Percentiles rank a stretch among this genome's conserved stretches.
Evolutionary conservation across 345 rosid genomes (phyloP).

Genomic region (Acer saccharum): DNA sequence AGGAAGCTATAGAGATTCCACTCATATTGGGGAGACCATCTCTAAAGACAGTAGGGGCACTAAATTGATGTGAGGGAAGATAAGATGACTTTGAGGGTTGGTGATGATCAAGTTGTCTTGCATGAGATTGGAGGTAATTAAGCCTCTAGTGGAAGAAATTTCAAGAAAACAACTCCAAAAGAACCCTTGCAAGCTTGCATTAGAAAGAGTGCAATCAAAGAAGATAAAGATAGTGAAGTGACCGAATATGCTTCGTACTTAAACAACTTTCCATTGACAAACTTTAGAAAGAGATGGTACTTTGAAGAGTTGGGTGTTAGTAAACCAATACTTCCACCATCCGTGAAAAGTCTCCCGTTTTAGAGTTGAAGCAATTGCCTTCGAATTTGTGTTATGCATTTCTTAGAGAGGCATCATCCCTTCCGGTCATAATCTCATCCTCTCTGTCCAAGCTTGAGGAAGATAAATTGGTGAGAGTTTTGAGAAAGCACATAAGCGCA

Average conservation of each 20-base stretch:
- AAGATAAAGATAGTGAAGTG: too few species aligned
- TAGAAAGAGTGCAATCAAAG: too few species aligned
- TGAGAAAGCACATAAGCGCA: background rate
- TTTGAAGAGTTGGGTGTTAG: background rate
- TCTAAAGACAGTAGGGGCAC: background rate
- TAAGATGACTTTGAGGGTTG: background rate
- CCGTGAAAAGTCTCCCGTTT: background rate
- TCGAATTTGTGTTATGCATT: background rate
- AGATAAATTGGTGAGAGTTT: background rate
- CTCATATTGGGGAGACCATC: too few species aligned
- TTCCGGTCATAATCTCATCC: background rate
- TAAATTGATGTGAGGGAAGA: background rate
- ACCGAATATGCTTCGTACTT: too few species aligned
- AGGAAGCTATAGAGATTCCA: too few species aligned
- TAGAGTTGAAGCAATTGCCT: background rate
- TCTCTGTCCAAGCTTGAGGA: background rate
- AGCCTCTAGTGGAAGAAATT: too few species aligned
- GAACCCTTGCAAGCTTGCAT: too few species aligned
- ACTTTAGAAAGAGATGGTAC: too few species aligned
- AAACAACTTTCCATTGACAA: rapidly evolving
- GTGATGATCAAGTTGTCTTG: background rate
- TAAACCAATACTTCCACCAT: background rate
- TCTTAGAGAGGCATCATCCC: background rate
- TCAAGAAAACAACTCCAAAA: too few species aligned
- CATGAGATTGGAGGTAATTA: too few species aligned